Evolutionary conservation across 768 basidiomycete genomes (phyloP), one percentile per base, ranked within the genome.

Genomic region (Suillus fuscotomentosus): DNA sequence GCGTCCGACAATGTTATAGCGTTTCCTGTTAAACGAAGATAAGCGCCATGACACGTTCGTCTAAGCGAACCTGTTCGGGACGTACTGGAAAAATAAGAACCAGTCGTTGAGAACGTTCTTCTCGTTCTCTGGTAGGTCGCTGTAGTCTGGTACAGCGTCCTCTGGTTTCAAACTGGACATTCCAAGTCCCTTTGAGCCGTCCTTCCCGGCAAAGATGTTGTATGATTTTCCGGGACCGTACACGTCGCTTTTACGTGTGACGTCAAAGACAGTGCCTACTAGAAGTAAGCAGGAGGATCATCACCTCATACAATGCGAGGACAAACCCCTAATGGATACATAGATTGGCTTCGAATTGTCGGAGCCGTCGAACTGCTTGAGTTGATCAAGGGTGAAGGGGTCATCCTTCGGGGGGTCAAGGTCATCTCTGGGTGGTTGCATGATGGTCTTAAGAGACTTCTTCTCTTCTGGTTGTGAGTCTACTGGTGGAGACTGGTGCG

Each of bases 121-220:
- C 70, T 96, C 92, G 66, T 85, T 84, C 66, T 87, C 88, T 50
- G 84, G 81, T 60, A 99, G 82, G 0, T 70, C 75, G 69, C 89
- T 92, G 73, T 93, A 97, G 72, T 99, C 95, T 14, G 94, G 78
- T 2, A 95, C 82, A 11, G 96, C 97, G 71, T 99, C 88, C 75
- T 94, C 90, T 5, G 81, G 77, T 61, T 93, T 92, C 69, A 97
- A 78, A 70, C 92, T 95, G 60, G 93, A 95, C 87, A 88, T 89
- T 50, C 95, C 97, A 8, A 99, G 81, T 0, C 91, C 97, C 67
- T 83, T 87, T 9, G 94, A 96, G 0, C 89, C 97, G 71, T 99
- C 97, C 78, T 92, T 97, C 53, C 95, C 97, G 39, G 95, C 94
- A 74, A 99, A 98, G 24, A 97, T 77, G 68, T 86, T 84, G 77